A percentile compares a stretch with the other conserved stretches of the same genome.
Conservation (phyloP, 257 asterid genomes). For the Eustoma russellianum region DNA sequence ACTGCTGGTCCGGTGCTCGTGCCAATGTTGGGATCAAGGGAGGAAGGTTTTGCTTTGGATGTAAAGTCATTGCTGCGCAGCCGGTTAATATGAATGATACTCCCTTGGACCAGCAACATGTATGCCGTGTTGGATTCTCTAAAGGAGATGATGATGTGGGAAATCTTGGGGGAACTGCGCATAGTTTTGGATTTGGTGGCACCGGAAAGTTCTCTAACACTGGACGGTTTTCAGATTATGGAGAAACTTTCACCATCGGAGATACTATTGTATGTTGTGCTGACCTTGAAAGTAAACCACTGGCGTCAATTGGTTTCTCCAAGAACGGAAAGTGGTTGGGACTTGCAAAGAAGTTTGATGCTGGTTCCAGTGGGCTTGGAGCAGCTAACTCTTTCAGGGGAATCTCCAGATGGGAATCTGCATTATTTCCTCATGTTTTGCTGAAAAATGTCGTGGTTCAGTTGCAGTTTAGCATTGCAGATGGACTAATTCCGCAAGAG, state of each 20-base stretch:
- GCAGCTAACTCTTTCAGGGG: conserved; percentile 26
- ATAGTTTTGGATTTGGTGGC: conserved; percentile 50
- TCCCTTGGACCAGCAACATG: conserved; percentile 33
- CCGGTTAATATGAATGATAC: conserved; percentile 45
- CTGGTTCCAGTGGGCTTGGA: conserved; percentile 35
- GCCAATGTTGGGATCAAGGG: conserved; percentile 46
- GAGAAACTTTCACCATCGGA: conserved; percentile 43
- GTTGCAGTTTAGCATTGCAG: conserved; percentile 40
- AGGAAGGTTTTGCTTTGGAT: conserved; percentile 60
- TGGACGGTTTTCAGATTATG: conserved; percentile 28
- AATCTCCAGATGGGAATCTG: conserved; percentile 26
- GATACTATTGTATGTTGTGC: conserved; percentile 45
- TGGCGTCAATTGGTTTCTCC: conserved; percentile 46
- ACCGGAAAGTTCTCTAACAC: conserved; percentile 40
- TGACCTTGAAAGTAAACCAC: conserved; percentile 37
- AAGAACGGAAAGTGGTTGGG: conserved; percentile 58
- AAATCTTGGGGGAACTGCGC: conserved; percentile 41
- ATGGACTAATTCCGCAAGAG: conserved; percentile 38
- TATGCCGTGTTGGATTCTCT: conserved; percentile 50
- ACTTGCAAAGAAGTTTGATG: conserved; percentile 40
- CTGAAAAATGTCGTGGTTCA: conserved; percentile 46
- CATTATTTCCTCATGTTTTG: conserved; percentile 53
- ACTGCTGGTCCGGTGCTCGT: conserved; percentile 77
- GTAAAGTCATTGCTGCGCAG: conserved; percentile 39
- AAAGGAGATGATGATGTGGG: conserved; percentile 43